Base-by-base conservation (phyloP, 192 early-diverging fungal species). In the Borealophlyctis nickersoniae region DNA sequence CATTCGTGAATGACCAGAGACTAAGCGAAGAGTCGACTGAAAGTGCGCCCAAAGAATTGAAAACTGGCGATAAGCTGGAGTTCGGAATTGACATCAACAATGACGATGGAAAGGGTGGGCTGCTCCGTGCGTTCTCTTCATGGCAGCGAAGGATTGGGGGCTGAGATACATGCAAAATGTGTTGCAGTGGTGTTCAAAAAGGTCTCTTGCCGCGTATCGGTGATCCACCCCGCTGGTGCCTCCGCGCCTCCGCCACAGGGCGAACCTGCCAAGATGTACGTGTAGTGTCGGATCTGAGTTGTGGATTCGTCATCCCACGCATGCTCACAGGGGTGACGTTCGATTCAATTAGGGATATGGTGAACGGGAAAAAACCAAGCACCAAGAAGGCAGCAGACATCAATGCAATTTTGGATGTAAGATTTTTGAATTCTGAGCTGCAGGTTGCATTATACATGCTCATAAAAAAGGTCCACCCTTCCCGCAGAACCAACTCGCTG, bases 31-130 rank as follows among this genome's bases (percentile, higher is more conserved):
- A 91, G 67, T 76, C 78, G 51, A 65, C 74, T 22, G 80, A 84
- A 62, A 85, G 83, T 64, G 78, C 62, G 2, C 78, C 86, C 0
- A 57, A 76, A 36, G 81, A 87, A 59, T 60, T 93, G 52, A 74
- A 77, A 39, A 69, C 80, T 26, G 82, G 79, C 34, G 89, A 88
- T 54, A 48, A 67, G 39, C 66, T 92, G 2, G 90, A 91, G 48
- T 91, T 91, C 76, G 90, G 90, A 32, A 83, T 91, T 30, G 90
- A 91, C 65, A 91, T 91, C 58, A 79, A 81, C 63, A 82, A 89
- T 58, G 88, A 89, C 28, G 82, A 89, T 61, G 87, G 84, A 7
- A 65, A 75, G 50, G 71, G 83, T 86, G 77, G 63, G 34, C 2
- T 62, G 23, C 36, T 23, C 58, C 53, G n/a, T 54, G 59, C 56